Conservation (phyloP, 768 basidiomycete genomes). For the Hygrophoropsis aurantiaca region DNA sequence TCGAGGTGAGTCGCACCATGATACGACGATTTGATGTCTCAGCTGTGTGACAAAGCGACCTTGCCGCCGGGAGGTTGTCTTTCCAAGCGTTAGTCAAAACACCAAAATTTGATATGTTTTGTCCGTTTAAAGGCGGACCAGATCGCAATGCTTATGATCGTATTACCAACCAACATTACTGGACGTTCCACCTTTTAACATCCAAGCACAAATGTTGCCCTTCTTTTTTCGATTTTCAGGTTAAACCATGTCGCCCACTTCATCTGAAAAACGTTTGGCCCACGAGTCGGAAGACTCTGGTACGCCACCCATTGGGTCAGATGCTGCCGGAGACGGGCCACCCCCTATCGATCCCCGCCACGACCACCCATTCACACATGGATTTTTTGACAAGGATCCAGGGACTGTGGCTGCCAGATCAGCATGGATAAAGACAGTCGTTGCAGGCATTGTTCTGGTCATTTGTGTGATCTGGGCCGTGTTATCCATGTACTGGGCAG, state of each 20-base stretch:
- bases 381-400: slow-evolving; percentile 25
- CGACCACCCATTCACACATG: slow-evolving; percentile 29
- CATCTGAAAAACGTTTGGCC: not conserved
- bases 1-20: too few relatives aligned
- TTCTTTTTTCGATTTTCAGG: too few relatives aligned
- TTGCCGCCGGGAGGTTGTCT: too few relatives aligned
- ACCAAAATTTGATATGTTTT: too few relatives aligned
- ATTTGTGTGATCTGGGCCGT: slow-evolving; percentile 46
- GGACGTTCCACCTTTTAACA: too few relatives aligned
- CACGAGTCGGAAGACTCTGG: not conserved
- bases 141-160: too few relatives aligned
- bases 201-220: too few relatives aligned
- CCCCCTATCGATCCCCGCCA: slow-evolving; percentile 11
- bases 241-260: too few relatives aligned
- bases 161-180: too few relatives aligned
- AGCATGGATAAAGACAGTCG: slow-evolving; percentile 42
- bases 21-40: too few relatives aligned
- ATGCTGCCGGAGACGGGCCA: not conserved
- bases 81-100: too few relatives aligned
- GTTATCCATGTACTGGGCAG: slow-evolving; percentile 62
- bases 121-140: not conserved
- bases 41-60: too few relatives aligned
- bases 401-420: slow-evolving; percentile 31
- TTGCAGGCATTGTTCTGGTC: slow-evolving; percentile 35
- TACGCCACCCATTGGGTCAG: not conserved